These are phyloP conservation scores for Asterella californica DNA, from an alignment of 225 moss, liverwort and hornwort species.

Conservation along the genomic window DNA sequence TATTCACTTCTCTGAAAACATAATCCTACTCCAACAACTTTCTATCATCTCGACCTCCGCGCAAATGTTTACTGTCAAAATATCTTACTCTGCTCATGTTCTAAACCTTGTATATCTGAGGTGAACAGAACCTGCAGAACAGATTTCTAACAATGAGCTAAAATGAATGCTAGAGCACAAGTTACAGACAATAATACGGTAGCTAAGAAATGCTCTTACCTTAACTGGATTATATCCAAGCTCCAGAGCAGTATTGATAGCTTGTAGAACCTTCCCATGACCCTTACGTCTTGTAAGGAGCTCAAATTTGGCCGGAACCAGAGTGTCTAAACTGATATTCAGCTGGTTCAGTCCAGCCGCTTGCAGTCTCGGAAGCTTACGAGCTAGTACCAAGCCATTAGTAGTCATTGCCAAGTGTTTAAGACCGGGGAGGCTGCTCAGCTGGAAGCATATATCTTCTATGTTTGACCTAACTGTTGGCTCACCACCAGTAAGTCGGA, in stretches of 20 bases:
- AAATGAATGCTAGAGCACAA: not conserved
- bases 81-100: too few species aligned
- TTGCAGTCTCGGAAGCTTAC: conserved; percentile 71
- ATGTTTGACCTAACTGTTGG: conserved; percentile 84
- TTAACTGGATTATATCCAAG: conserved; percentile 89
- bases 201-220: conserved; percentile 31
- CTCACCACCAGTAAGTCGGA: conserved; percentile 94
- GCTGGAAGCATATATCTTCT: conserved; percentile 69
- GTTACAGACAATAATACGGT: not conserved
- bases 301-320: conserved; percentile 97
- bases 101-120: too few species aligned
- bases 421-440: conserved; percentile 68
- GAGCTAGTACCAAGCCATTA: conserved; percentile 80
- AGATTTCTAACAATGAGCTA: not conserved
- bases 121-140: too few species aligned
- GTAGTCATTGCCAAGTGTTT: conserved; percentile 88
- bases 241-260: conserved; percentile 71
- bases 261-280: conserved; percentile 73
- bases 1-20: too few species aligned
- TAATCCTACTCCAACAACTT: too few species aligned
- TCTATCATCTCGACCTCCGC: too few species aligned
- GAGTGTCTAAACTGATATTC: conserved; percentile 85
- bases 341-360: conserved; percentile 78
- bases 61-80: too few species aligned
- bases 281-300: conserved; percentile 82